A percentile compares a stretch with the other conserved stretches of the same genome.
phyloP scores from a whole-genome alignment of 2,329 filamentous ascomycete species.

The Verticillium klebahnii region DNA sequence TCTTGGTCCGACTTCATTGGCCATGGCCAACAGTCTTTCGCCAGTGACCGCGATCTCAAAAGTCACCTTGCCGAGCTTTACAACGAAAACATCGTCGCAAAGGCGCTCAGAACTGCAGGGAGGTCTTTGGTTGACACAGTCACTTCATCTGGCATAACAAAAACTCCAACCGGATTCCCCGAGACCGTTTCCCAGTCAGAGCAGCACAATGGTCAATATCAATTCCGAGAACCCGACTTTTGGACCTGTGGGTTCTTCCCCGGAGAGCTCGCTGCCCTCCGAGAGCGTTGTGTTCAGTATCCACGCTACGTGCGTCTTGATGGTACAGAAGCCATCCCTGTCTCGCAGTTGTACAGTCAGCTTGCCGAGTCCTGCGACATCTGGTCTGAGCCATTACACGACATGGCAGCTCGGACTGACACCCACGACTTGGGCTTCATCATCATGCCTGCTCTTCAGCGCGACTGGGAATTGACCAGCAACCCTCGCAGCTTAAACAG shows the following conservation, averaged over 20 bases:
- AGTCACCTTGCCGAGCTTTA: slow-evolving; percentile 1
- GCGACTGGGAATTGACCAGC: slow-evolving; percentile 41
- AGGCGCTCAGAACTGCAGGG: slow-evolving; percentile 7
- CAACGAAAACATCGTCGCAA: slow-evolving; percentile 9
- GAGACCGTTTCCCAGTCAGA: slow-evolving; percentile 17
- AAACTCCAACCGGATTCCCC: slow-evolving; percentile 18
- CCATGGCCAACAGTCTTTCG: not conserved
- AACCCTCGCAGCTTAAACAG: slow-evolving; percentile 31
- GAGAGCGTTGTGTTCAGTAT: slow-evolving; percentile 26
- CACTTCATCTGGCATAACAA: not conserved
- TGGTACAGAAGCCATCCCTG: slow-evolving; percentile 17
- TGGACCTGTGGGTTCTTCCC: slow-evolving; percentile 28
- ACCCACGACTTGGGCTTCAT: slow-evolving; percentile 53
- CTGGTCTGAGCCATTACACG: slow-evolving; percentile 29
- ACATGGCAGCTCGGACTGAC: slow-evolving; percentile 36
- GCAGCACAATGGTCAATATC: not conserved
- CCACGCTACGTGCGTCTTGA: slow-evolving; percentile 29
- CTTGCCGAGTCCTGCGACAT: slow-evolving; percentile 15
- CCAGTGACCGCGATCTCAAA: not conserved
- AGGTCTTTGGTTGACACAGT: slow-evolving; percentile 2
- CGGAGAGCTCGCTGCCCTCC: slow-evolving; percentile 25
- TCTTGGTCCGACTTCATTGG: not conserved
- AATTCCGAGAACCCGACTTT: slow-evolving; percentile 4
- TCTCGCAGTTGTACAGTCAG: not conserved
- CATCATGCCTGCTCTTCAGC: slow-evolving; percentile 39